A percentile compares a stretch with the other conserved stretches of the same genome.
These are phyloP conservation scores for Mrakia frigida DNA, from an alignment of 768 basidiomycete genomes.

Conservation along the genomic window DNA sequence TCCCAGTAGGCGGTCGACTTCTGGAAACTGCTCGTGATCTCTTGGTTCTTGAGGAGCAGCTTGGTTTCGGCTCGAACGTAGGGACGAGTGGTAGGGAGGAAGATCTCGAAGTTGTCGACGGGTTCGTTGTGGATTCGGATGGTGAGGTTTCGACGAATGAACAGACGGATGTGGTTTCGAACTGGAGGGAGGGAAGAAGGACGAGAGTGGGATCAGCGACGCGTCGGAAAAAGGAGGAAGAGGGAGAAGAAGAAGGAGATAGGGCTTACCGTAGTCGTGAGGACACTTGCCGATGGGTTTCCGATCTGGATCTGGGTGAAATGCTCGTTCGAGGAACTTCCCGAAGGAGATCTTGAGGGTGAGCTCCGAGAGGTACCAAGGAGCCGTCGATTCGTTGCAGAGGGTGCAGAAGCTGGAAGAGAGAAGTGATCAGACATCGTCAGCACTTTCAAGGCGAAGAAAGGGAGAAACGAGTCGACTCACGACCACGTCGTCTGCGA, in stretches of 20 bases:
- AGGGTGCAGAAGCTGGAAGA: slow-evolving; percentile 49
- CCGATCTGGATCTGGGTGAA: slow-evolving; percentile 82
- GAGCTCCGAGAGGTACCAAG: slow-evolving; percentile 23
- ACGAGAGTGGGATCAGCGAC: neutral
- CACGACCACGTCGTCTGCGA: slow-evolving; percentile 14
- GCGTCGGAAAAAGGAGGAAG: neutral
- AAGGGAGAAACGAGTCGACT: neutral
- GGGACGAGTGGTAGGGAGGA: slow-evolving; percentile 82
- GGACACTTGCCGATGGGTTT: slow-evolving; percentile 81
- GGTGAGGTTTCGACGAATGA: slow-evolving; percentile 56
- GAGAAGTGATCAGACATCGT: too few relatives aligned
- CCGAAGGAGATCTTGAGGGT: slow-evolving; percentile 70
- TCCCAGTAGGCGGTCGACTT: slow-evolving; percentile 57
- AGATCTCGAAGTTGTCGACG: slow-evolving; percentile 73
- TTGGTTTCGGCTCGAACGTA: slow-evolving; percentile 80
- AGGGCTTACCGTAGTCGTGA: slow-evolving; percentile 62
- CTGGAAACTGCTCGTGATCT: slow-evolving; percentile 69
- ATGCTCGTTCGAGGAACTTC: slow-evolving; percentile 91
- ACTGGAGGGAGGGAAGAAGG: slow-evolving; percentile 46
- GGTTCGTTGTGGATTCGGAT: slow-evolving; percentile 77
- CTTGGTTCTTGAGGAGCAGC: slow-evolving; percentile 83
- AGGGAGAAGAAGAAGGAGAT: neutral
- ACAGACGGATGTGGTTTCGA: slow-evolving; percentile 85
- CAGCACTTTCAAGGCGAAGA: neutral
- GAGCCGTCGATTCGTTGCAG: slow-evolving; percentile 53